These are phyloP conservation scores for Lichtheimia ramosa DNA, from an alignment of 371 early-diverging fungal genomes.

Conservation along the genomic window DNA sequence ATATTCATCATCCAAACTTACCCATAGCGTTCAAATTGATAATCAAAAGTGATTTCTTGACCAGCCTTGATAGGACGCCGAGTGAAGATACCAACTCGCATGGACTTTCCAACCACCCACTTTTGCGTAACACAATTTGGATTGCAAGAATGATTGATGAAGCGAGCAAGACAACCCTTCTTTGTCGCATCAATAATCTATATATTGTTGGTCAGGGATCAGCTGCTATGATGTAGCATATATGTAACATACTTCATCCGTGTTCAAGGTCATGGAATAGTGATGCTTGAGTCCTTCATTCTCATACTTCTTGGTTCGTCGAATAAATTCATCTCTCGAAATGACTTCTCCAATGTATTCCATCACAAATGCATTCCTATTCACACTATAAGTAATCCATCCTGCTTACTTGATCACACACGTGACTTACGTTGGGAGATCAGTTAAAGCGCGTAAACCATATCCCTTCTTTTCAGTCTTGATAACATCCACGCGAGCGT, in stretches of 20 bases:
- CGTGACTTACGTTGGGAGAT: constrained; percentile 59
- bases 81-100: constrained; percentile 85
- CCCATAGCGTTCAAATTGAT: constrained; percentile 86
- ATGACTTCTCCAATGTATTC: constrained; percentile 98
- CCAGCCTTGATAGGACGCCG: constrained; percentile 65
- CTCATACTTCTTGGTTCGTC: constrained; percentile 80
- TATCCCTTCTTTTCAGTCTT: constrained; percentile 89
- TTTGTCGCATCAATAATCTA: constrained; percentile 93
- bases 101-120: constrained; percentile 82
- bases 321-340: constrained; percentile 71
- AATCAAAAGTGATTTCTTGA: constrained; percentile 93
- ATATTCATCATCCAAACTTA: constrained; percentile 4
- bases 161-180: constrained; percentile 88
- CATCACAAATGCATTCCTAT: constrained; percentile 79
- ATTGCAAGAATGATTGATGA: constrained; percentile 92
- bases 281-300: constrained; percentile 85
- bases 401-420: not conserved
- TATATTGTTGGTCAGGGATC: not conserved
- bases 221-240: not conserved
- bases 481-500: constrained; percentile 86
- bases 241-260: constrained; percentile 78
- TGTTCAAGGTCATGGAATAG: constrained; percentile 95
- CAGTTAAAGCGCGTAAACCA: constrained; percentile 79
- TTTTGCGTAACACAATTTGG: constrained; percentile 89
- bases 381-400: not conserved